Evolutionary conservation across 768 basidiomycete genomes (phyloP), one percentile per base, ranked within the genome.

Genomic region (Rhodotorula sphaerocarpa): DNA sequence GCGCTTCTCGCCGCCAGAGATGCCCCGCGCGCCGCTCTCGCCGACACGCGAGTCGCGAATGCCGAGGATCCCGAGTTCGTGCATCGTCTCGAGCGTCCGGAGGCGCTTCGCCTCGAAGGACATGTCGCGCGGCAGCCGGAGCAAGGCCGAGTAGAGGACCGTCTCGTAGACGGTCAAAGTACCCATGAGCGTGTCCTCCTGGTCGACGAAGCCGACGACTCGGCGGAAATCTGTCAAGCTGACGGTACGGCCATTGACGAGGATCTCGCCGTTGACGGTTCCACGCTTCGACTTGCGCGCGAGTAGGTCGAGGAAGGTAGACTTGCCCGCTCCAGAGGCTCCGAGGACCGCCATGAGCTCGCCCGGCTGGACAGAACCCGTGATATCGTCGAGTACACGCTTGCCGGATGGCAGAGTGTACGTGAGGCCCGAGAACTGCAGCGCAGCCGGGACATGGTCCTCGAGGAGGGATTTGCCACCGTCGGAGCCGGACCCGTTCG

Each of bases 131-230:
- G 95, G 95, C 31, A 99, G 75, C 67, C 95, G 77, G 71, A 99
- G 75, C 50, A 97, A 74, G 18, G 95, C 95, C 55, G 88, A 91
- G 73, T 95, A 95, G 56, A 97, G 75, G 23, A 99, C 86, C 0
- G 92, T 96, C 79, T 99, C 95, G 75, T 96, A 97, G 27, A 97
- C 95, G 5, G 93, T 99, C 76, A 97, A 78, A 12, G 93, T 97
- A 72, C 86, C 83, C 87, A 99, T 93, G 66, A 99, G 77, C 15
- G 90, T 95, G 75, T 99, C 95, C 75, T 97, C 95, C 76, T 99
- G 95, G 73, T 99, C 93, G 47, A 99, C 95, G 69, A 88, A 99
- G 34, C 95, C 95, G 67, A 86, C 84, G 9, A 96, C 86, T 41
- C 84, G 82, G 74, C 84, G 85, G 79, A 89, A 95, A 73, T 86